Evolutionary conservation across 1,284 basidiomycete species (phyloP).

Genomic region (Austroboletus sp.): DNA sequence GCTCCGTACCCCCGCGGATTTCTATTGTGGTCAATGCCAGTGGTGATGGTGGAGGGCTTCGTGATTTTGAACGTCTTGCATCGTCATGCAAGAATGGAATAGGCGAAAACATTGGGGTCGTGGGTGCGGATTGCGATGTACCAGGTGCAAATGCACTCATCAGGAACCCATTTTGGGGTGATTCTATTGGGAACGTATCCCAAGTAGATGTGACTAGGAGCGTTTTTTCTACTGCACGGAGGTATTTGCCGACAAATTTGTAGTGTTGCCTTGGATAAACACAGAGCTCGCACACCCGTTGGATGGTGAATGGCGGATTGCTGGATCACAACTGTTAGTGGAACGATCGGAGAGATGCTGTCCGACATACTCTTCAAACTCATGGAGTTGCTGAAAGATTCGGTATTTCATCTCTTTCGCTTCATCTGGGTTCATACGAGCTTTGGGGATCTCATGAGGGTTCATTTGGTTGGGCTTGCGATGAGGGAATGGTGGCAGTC

Average conservation of each 20-base stretch:
- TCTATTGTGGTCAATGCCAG: slow-evolving; percentile 44
- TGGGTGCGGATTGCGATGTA: slow-evolving; percentile 47
- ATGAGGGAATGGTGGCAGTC: slow-evolving; percentile 73
- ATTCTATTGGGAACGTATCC: slow-evolving; percentile 59
- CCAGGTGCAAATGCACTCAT: slow-evolving; percentile 40
- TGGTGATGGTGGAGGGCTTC: slow-evolving; percentile 69
- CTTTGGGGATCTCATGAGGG: slow-evolving; percentile 50
- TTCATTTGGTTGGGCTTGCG: slow-evolving; percentile 46
- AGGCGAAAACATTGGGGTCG: slow-evolving; percentile 76
- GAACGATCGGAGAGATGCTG: slow-evolving; percentile 4
- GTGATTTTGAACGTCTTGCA: slow-evolving; percentile 65
- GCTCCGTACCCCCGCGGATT: slow-evolving; percentile 23
- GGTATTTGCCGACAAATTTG: slow-evolving; percentile 78
- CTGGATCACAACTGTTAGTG: slow-evolving; percentile 28
- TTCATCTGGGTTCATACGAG: slow-evolving; percentile 59
- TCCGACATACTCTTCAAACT: slow-evolving; percentile 63
- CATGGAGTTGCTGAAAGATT: slow-evolving; percentile 63
- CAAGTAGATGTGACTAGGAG: slow-evolving; percentile 80
- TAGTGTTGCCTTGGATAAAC: slow-evolving; percentile 67
- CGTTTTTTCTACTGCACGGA: slow-evolving; percentile 82
- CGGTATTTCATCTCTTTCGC: slow-evolving; percentile 52
- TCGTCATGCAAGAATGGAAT: slow-evolving; percentile 78
- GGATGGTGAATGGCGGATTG: slow-evolving; percentile 85
- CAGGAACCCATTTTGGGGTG: slow-evolving; percentile 37
- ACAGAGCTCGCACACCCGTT: slow-evolving; percentile 84